Percentiles rank a stretch among this genome's conserved stretches.
phyloP scores from a whole-genome alignment of 2,329 filamentous ascomycete genomes.

The Aspergillus sp. region DNA sequence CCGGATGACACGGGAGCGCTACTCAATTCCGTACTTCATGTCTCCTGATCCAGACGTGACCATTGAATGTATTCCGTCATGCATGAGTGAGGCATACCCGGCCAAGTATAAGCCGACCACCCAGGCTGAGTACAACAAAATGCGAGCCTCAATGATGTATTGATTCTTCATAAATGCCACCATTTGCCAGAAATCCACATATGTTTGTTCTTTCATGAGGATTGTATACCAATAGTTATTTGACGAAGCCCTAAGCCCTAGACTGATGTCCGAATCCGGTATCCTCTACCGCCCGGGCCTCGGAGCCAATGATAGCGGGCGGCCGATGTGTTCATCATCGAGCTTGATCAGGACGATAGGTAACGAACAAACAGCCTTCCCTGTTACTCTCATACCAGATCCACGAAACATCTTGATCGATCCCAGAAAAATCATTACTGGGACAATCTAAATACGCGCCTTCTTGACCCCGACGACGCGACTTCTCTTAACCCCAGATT shows the following conservation, averaged over 20 bases:
- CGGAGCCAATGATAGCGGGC: conserved; percentile 10
- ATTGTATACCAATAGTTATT: background rate
- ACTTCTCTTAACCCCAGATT: background rate
- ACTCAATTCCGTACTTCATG: conserved; percentile 64
- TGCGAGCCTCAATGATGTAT: conserved; percentile 34
- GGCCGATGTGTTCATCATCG: conserved; percentile 18
- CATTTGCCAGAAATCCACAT: no score
- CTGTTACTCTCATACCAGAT: background rate
- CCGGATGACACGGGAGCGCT: conserved; percentile 53
- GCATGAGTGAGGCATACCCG: conserved; percentile 44
- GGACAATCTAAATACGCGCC: background rate
- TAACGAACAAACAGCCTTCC: background rate
- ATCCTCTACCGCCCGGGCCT: conserved; percentile 10
- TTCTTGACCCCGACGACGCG: background rate
- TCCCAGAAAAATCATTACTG: background rate
- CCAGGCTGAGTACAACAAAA: conserved; percentile 39
- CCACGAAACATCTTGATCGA: background rate
- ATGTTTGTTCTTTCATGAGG: background rate
- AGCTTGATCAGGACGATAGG: background rate
- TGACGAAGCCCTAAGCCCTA: conserved; percentile 26
- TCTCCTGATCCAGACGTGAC: conserved; percentile 52
- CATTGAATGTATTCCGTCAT: conserved; percentile 56
- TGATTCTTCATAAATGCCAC: background rate
- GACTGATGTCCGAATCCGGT: conserved; percentile 9
- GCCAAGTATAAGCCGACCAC: conserved; percentile 56